A percentile compares a stretch with the other conserved stretches of the same genome.
phyloP scores from a whole-genome alignment of 371 early-diverging fungal genomes.

The Mucor mucedo region DNA sequence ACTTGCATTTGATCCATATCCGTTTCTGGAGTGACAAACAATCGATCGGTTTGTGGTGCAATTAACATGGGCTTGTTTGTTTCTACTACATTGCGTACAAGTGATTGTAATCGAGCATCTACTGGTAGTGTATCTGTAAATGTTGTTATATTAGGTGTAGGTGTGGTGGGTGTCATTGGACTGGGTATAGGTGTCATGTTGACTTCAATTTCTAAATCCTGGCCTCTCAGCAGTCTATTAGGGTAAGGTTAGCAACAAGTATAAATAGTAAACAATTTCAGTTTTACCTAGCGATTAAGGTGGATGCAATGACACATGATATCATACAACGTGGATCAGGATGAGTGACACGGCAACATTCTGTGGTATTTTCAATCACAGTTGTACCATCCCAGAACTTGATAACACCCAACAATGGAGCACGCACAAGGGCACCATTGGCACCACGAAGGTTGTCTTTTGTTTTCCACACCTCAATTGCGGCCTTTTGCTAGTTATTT shows the following conservation, averaged over 20 bases:
- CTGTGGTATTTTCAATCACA: conserved; percentile 62
- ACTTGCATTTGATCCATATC: conserved; percentile 38
- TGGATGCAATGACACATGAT: conserved; percentile 61
- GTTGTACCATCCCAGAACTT: conserved; percentile 69
- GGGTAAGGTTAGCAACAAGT: background rate
- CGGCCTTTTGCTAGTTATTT: conserved; percentile 30
- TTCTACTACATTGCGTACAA: conserved; percentile 54
- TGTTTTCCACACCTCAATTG: conserved; percentile 37
- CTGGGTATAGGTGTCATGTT: conserved; percentile 26
- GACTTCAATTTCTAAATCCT: conserved; percentile 43
- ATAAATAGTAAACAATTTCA: background rate
- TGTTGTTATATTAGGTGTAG: too few species aligned
- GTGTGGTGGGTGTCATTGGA: conserved; percentile 1
- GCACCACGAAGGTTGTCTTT: conserved; percentile 47
- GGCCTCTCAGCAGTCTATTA: conserved; percentile 44
- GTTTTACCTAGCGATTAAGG: conserved; percentile 59
- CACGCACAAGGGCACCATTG: conserved; percentile 70
- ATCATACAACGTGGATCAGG: conserved; percentile 73
- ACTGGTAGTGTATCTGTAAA: conserved; percentile 37
- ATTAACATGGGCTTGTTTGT: conserved; percentile 57
- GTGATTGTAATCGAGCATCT: conserved; percentile 39
- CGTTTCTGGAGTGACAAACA: conserved; percentile 51
- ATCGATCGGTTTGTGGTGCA: conserved; percentile 46
- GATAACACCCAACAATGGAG: conserved; percentile 61
- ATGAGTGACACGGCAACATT: conserved; percentile 66